Conservation (phyloP, 2,329 filamentous ascomycete species). For the Ophiostoma sp. region DNA sequence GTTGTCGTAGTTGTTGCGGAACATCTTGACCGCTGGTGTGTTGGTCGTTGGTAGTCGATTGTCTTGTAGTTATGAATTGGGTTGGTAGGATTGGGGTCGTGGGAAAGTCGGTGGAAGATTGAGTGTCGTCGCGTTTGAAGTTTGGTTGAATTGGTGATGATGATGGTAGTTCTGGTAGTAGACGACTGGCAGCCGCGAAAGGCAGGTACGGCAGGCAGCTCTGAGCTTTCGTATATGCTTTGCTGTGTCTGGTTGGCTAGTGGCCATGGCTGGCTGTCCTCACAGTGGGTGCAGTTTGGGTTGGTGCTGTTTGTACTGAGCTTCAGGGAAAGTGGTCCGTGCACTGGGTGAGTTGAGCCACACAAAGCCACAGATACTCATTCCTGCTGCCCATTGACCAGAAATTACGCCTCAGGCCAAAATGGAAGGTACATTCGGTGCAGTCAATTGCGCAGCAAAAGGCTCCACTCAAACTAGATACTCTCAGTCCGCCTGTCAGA, state of each 20-base stretch:
- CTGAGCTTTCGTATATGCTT: constrained; percentile 31
- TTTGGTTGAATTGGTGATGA: constrained; percentile 11
- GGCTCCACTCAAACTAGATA: neutral
- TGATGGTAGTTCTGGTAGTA: neutral
- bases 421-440: neutral
- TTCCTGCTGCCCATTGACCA: neutral
- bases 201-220: constrained; percentile 29
- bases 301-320: neutral
- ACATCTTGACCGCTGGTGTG: no score
- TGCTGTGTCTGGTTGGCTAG: constrained; percentile 13
- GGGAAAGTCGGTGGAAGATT: neutral
- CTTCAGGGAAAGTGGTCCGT: constrained; percentile 18
- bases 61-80: neutral
- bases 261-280: neutral
- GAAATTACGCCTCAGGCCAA: constrained; percentile 20
- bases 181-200: constrained; percentile 3
- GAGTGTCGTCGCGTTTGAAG: neutral
- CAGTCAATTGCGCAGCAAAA: neutral
- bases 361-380: neutral
- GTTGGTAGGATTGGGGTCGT: neutral
- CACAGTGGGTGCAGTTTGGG: neutral
- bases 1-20: constrained; percentile 99
- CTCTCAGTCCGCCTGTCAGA: neutral
- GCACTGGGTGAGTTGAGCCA: neutral
- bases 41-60: no score